Conservation (phyloP, 768 basidiomycete species). For the Boletus vinaceobasis region DNA sequence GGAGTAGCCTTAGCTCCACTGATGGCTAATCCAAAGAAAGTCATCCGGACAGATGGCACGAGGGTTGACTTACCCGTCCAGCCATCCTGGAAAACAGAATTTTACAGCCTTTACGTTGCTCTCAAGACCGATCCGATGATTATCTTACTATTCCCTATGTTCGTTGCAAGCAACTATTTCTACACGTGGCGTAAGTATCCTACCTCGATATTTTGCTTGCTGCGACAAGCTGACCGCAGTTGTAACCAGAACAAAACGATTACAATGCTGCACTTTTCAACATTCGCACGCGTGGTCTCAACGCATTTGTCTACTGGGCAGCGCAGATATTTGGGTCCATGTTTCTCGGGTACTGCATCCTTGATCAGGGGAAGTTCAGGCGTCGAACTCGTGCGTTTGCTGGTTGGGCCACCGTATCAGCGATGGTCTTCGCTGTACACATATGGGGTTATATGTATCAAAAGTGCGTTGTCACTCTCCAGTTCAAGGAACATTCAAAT, state of each 20-base stretch:
- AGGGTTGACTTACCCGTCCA: constrained; percentile 60
- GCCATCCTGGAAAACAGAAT: constrained; percentile 75
- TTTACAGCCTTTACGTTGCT: constrained; percentile 65
- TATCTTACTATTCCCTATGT: constrained; percentile 79
- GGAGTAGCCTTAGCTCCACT: constrained; percentile 64
- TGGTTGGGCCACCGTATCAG: constrained; percentile 61
- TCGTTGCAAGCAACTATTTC: constrained; percentile 82
- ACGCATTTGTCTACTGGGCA: constrained; percentile 77
- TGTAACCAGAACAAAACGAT: constrained; percentile 63
- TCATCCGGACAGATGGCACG: constrained; percentile 74
- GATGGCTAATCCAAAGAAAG: constrained; percentile 69
- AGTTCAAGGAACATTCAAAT: neutral
- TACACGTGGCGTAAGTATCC: constrained; percentile 72
- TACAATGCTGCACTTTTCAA: constrained; percentile 80
- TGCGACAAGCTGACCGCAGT: constrained; percentile 6
- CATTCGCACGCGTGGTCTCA: constrained; percentile 73
- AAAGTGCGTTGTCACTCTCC: constrained; percentile 42
- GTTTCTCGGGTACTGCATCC: constrained; percentile 57
- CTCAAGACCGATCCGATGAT: constrained; percentile 70
- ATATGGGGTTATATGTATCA: constrained; percentile 79
- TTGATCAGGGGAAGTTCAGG: constrained; percentile 53
- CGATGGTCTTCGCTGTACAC: constrained; percentile 66
- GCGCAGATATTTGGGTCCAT: constrained; percentile 76
- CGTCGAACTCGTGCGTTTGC: constrained; percentile 70
- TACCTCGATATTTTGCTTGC: neutral